Evolutionary conservation across 257 asterid species (phyloP).

Genomic region (Solanum chilense): DNA sequence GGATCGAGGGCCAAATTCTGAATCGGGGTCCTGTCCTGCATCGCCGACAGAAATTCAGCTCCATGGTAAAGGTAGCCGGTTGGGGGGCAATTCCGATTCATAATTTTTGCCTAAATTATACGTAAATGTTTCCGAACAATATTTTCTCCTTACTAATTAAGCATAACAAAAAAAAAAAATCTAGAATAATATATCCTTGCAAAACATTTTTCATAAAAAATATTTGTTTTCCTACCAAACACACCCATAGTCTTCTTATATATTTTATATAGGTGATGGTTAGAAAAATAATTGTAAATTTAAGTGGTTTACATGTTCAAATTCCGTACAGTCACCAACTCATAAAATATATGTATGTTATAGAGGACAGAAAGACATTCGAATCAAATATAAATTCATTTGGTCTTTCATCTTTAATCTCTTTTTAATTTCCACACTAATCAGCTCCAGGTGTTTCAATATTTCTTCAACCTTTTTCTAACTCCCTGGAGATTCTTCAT

Average conservation of each 20-base stretch:
- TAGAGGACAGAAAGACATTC: neutral
- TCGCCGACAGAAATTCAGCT: neutral
- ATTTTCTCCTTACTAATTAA: neutral
- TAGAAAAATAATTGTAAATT: neutral
- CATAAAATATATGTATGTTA: neutral
- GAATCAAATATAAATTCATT: neutral
- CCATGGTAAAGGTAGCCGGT: neutral
- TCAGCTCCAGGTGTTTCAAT: neutral
- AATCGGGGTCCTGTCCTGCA: neutral
- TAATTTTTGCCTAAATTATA: neutral
- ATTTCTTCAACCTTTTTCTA: neutral
- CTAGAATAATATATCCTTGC: neutral
- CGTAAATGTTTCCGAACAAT: neutral
- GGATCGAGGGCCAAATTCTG: neutral
- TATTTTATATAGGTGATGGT: neutral
- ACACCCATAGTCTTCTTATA: neutral
- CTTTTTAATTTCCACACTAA: neutral
- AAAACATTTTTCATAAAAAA: neutral
- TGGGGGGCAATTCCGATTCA: neutral
- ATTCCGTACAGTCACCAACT: neutral
- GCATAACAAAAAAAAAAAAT: neutral
- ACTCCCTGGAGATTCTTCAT: neutral
- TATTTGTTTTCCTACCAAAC: neutral
- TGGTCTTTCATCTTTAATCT: neutral
- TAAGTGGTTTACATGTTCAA: neutral